Evolutionary conservation across 1,139 yeast genomes (phyloP).

Genomic region (Fermentozyma sake): DNA sequence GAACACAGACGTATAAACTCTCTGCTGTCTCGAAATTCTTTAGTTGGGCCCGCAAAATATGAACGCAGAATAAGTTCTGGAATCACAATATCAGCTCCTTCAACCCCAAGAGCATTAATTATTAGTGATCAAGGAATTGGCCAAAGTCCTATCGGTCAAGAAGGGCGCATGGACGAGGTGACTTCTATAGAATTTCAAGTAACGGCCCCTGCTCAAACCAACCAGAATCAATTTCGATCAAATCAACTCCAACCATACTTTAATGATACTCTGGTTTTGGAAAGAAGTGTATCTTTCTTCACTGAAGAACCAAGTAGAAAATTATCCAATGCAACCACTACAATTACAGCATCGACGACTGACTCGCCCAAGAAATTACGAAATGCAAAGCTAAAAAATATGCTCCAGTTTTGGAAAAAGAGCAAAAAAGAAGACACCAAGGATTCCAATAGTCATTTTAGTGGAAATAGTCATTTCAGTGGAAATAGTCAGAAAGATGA

Average conservation of each 20-base stretch:
- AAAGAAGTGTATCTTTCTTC: conserved; percentile 32
- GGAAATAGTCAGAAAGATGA: conserved; percentile 4
- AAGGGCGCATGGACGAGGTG: no score
- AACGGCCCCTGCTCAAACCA: no score
- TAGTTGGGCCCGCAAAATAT: no score
- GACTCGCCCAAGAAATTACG: conserved; percentile 12
- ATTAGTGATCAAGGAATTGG: no score
- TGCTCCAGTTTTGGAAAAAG: conserved; percentile 42
- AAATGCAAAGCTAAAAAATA: conserved; percentile 27
- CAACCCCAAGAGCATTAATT: no score
- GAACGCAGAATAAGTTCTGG: no score
- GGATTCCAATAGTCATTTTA: conserved; percentile 7
- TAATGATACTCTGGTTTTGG: no score
- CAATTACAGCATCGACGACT: neutral
- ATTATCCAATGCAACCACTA: neutral
- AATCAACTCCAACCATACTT: no score
- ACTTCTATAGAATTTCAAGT: no score
- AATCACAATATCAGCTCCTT: no score
- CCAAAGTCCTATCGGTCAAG: no score
- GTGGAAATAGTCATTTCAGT: conserved; percentile 3
- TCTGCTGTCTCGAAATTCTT: conserved; percentile 12
- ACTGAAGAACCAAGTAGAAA: conserved; percentile 21
- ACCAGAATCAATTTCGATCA: no score
- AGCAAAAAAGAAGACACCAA: conserved; percentile 12
- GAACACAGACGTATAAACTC: conserved; percentile 11